These are phyloP conservation scores for Sedum album DNA, from an alignment of 164 flowering plant genomes.

Conservation along the genomic window DNA sequence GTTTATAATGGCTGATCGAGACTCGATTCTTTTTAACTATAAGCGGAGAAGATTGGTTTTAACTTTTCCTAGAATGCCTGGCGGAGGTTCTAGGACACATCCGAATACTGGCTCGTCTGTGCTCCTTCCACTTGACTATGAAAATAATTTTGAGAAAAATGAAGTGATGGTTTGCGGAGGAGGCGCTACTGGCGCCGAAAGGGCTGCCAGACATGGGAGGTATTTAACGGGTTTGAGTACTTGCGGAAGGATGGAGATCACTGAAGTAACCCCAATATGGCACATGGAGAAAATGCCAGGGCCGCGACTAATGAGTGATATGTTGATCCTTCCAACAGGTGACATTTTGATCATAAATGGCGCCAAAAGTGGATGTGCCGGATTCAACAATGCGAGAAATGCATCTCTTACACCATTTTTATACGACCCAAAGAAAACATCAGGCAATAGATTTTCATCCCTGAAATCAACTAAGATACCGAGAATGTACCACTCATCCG, in stretches of 20 bases:
- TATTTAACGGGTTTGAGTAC: slow-evolving; percentile 29
- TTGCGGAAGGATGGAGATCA: slow-evolving; percentile 65
- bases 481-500: slow-evolving; percentile 69
- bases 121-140: slow-evolving; percentile 53
- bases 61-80: slow-evolving; percentile 54
- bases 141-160: slow-evolving; percentile 27
- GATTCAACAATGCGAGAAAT: slow-evolving; percentile 36
- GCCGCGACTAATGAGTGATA: slow-evolving; percentile 47
- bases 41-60: slow-evolving; percentile 30
- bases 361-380: slow-evolving; percentile 44
- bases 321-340: slow-evolving; percentile 61
- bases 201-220: slow-evolving; percentile 27
- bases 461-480: slow-evolving; percentile 35
- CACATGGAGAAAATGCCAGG: slow-evolving; percentile 62
- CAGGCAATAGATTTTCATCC: slow-evolving; percentile 35
- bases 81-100: slow-evolving; percentile 48
- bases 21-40: slow-evolving; percentile 54
- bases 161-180: slow-evolving; percentile 84
- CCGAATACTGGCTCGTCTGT: slow-evolving; percentile 71
- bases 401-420: slow-evolving; percentile 45
- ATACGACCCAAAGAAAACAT: slow-evolving; percentile 32
- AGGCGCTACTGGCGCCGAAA: slow-evolving; percentile 31
- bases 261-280: slow-evolving; percentile 42
- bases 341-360: slow-evolving; percentile 56
- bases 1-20: slow-evolving; percentile 62